phyloP scores from a whole-genome alignment of 139 green algal species.

The Picochlorum sp. region DNA sequence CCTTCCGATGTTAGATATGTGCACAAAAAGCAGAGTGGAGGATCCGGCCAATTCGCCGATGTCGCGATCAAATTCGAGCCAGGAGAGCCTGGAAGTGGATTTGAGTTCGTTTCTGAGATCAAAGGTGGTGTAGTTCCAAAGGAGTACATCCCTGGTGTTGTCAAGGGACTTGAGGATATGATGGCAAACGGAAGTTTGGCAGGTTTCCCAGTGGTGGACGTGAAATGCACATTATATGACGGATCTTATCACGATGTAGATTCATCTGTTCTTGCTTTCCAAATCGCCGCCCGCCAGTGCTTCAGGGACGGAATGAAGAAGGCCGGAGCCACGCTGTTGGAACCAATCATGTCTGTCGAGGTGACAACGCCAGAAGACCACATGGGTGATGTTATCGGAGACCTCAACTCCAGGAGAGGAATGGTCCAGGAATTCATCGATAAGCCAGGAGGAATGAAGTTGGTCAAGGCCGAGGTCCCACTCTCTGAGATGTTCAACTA shows the following conservation, averaged over 20 bases:
- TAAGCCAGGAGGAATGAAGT: conserved; percentile 91
- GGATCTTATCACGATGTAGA: conserved; percentile 98
- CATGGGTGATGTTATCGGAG: conserved; percentile 96
- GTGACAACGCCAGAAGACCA: conserved; percentile 91
- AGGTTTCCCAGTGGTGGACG: conserved; percentile 94
- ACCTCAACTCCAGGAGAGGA: conserved; percentile 95
- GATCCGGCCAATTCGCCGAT: conserved; percentile 94
- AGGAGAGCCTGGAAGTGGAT: conserved; percentile 85
- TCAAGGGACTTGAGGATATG: conserved; percentile 92
- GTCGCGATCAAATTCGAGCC: conserved; percentile 94
- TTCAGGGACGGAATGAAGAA: conserved; percentile 89
- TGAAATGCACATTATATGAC: conserved; percentile 78
- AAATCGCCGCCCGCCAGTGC: conserved; percentile 77
- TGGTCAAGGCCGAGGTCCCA: conserved; percentile 77
- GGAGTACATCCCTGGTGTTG: conserved; percentile 97
- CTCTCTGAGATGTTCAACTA: conserved; percentile 98
- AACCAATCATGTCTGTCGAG: conserved; percentile 98
- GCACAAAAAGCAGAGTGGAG: conserved; percentile 99
- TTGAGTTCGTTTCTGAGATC: conserved; percentile 93
- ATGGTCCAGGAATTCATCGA: conserved; percentile 84
- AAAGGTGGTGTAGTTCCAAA: conserved; percentile 94
- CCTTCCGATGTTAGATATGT: conserved; percentile 75
- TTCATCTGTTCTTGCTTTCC: conserved; percentile 94
- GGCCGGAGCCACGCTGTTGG: conserved; percentile 78
- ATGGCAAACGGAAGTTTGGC: conserved; percentile 86